Evolutionary conservation across 495 filamentous ascomycete genomes (phyloP).

Genomic region (Talaromyces adpressus): DNA sequence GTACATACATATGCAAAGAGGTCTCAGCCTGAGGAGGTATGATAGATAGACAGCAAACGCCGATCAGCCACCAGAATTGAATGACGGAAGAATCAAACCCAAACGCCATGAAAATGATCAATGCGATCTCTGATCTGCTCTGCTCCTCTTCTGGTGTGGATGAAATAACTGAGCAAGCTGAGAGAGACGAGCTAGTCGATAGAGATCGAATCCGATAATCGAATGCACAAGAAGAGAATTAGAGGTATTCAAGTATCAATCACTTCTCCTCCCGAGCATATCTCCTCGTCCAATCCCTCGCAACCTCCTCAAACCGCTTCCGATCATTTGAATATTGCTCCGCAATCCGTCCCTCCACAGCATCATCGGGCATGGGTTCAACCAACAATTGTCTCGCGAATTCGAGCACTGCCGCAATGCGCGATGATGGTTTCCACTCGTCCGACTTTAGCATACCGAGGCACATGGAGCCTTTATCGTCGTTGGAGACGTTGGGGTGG

Average conservation of each 20-base stretch:
- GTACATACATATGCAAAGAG: not conserved
- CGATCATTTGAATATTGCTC: constrained; percentile 73
- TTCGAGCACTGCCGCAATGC: constrained; percentile 68
- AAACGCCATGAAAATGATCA: constrained; percentile 9
- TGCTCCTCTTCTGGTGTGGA: not conserved
- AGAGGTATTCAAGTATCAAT: not conserved
- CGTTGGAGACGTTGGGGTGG: constrained; percentile 97
- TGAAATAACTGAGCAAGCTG: not conserved
- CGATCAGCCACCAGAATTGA: not conserved
- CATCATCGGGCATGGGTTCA: constrained; percentile 92
- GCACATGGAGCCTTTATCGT: constrained; percentile 87
- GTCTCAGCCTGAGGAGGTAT: not conserved
- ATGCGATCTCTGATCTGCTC: constrained; percentile 6
- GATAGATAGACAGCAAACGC: not conserved
- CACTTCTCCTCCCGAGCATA: constrained; percentile 52
- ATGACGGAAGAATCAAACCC: constrained; percentile 1
- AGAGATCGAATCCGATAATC: not conserved
- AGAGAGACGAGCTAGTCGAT: not conserved
- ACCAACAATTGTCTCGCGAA: constrained; percentile 70
- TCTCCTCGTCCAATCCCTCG: constrained; percentile 69
- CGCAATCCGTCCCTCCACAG: constrained; percentile 80
- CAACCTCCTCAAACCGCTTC: constrained; percentile 74
- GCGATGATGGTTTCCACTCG: constrained; percentile 89
- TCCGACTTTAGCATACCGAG: constrained; percentile 79
- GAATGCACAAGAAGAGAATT: not conserved